phyloP scores from a whole-genome alignment of 78 protist species.

The Dictyostelium discoideum region DNA sequence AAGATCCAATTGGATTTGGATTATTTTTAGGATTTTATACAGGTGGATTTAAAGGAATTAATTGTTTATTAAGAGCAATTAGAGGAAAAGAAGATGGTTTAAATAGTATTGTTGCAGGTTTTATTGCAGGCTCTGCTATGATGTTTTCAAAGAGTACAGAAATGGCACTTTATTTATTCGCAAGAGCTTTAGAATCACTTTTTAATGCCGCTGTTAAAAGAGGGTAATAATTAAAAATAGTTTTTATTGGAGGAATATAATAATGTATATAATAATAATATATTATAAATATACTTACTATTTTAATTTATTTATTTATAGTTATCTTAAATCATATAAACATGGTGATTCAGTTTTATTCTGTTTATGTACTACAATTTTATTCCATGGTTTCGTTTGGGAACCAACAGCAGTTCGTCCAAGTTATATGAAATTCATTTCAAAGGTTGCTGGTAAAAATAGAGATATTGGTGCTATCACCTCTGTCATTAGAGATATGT shows the following conservation, averaged over 20 bases:
- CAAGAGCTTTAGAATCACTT: slow-evolving; percentile 77
- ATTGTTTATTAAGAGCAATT: slow-evolving; percentile 47
- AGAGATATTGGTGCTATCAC: slow-evolving; percentile 47
- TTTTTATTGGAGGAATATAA: not conserved
- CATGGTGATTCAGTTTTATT: slow-evolving; percentile 74
- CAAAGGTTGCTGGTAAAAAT: slow-evolving; percentile 63
- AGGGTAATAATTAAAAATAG: slow-evolving; percentile 20
- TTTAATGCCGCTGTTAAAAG: slow-evolving; percentile 73
- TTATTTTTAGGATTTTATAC: slow-evolving; percentile 66
- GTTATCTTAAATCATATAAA: slow-evolving; percentile 53
- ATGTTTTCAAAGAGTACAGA: slow-evolving; percentile 75
- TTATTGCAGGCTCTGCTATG: slow-evolving; percentile 56
- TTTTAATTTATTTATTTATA: not conserved
- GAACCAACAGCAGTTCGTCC: slow-evolving; percentile 79
- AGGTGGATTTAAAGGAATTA: slow-evolving; percentile 61
- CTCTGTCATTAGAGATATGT: slow-evolving; percentile 16
- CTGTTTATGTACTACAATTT: slow-evolving; percentile 59
- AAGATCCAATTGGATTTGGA: slow-evolving; percentile 73
- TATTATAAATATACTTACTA: not conserved
- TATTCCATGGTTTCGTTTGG: slow-evolving; percentile 73
- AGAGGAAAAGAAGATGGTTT: slow-evolving; percentile 75
- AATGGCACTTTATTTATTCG: slow-evolving; percentile 67
- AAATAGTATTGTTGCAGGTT: slow-evolving; percentile 61
- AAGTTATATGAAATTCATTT: slow-evolving; percentile 56
- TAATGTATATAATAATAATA: not conserved